phyloP scores from a whole-genome alignment of 1,284 basidiomycete genomes.

The Apiotrichum brassicae region DNA sequence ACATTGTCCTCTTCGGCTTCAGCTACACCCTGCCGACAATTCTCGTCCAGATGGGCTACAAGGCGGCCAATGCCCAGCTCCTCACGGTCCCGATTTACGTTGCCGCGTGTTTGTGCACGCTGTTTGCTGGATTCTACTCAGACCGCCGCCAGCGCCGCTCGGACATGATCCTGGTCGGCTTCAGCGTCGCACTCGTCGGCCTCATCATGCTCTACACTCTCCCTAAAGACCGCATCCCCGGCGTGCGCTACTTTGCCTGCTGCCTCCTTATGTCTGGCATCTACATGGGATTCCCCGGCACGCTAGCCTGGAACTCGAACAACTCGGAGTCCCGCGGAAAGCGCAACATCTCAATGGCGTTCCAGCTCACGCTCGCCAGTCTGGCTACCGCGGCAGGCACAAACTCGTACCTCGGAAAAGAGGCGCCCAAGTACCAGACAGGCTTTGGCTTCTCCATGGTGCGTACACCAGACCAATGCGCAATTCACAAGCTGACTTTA shows the following conservation, averaged over 20 bases:
- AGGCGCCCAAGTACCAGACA: constrained; percentile 12
- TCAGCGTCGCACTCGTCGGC: constrained; percentile 21
- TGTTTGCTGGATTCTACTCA: constrained; percentile 11
- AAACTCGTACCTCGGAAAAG: constrained; percentile 17
- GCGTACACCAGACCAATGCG: too few species aligned
- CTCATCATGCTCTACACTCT: constrained; percentile 21
- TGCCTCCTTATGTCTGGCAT: constrained; percentile 12
- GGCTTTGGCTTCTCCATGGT: constrained; percentile 17
- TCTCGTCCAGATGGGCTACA: constrained; percentile 24
- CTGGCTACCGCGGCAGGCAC: constrained; percentile 17
- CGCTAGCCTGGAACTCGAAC: constrained; percentile 18
- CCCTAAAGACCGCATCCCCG: constrained; percentile 17
- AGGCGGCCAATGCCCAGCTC: constrained; percentile 23
- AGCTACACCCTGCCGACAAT: constrained; percentile 22
- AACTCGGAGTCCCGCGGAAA: constrained; percentile 19
- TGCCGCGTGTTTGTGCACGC: constrained; percentile 15
- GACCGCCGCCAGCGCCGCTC: constrained; percentile 16
- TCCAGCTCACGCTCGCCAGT: constrained; percentile 17
- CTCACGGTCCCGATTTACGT: constrained; percentile 24
- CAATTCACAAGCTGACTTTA: too few species aligned
- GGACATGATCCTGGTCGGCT: constrained; percentile 16
- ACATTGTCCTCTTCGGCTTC: constrained; percentile 20
- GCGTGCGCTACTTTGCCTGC: constrained; percentile 21
- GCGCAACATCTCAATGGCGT: constrained; percentile 19
- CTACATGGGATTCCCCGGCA: constrained; percentile 11